Evolutionary conservation across 352 stramenopile species (phyloP).

Genomic region (Phytopythium montanum): DNA sequence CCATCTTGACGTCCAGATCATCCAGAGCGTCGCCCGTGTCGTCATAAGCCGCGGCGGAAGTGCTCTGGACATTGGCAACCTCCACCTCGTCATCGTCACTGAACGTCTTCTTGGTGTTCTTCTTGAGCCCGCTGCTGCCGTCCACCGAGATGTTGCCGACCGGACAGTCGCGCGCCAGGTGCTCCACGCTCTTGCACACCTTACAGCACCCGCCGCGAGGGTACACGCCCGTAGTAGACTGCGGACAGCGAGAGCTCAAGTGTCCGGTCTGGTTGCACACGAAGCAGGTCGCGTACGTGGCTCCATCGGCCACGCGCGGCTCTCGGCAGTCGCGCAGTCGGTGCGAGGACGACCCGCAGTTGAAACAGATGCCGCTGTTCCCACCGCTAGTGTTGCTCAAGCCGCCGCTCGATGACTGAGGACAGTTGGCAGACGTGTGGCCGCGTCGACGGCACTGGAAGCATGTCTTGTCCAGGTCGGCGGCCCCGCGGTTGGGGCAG

Average conservation of each 20-base stretch:
- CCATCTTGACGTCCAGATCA: conserved; percentile 25
- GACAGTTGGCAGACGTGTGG: conserved; percentile 82
- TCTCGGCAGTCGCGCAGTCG: conserved; percentile 67
- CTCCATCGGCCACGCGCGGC: conserved; percentile 56
- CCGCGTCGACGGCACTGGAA: conserved; percentile 81
- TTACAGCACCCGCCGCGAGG: conserved; percentile 89
- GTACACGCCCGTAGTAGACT: conserved; percentile 88
- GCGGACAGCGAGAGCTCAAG: conserved; percentile 80
- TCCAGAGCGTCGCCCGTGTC: conserved; percentile 53
- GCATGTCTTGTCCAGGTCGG: conserved; percentile 74
- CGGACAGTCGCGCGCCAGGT: conserved; percentile 84
- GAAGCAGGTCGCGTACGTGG: conserved; percentile 83
- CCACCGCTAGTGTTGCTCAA: conserved; percentile 9
- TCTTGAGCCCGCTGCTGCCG: conserved; percentile 41
- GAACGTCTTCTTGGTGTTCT: conserved; percentile 84
- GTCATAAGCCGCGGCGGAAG: conserved; percentile 9
- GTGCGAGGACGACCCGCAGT: conserved; percentile 77
- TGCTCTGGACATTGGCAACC: conserved; percentile 26
- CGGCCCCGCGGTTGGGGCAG: conserved; percentile 61
- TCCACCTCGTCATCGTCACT: conserved; percentile 44
- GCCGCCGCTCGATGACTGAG: conserved; percentile 28
- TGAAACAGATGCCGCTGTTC: conserved; percentile 71
- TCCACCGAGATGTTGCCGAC: conserved; percentile 63
- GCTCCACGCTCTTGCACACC: conserved; percentile 76
- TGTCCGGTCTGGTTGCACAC: conserved; percentile 86